Conservation (phyloP, 2,329 filamentous ascomycete species). For the Ophiostoma populinum region DNA sequence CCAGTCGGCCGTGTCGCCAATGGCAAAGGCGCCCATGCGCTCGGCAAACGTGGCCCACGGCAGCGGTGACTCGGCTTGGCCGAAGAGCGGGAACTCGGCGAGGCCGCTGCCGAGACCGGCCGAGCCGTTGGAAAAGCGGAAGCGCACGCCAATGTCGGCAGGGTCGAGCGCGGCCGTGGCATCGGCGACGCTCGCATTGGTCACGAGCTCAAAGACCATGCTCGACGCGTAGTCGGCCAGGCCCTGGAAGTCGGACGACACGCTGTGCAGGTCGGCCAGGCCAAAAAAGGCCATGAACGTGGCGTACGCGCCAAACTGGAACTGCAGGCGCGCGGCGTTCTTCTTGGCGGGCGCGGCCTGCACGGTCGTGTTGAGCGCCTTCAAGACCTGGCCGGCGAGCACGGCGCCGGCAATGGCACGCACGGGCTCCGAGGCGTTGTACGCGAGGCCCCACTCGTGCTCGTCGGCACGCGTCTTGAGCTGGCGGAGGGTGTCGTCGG, state of each 20-base stretch:
- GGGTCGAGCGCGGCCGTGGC: conserved; percentile 19
- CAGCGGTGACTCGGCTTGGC: conserved; percentile 34
- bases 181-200: conserved; percentile 28
- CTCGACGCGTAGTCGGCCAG: conserved; percentile 71
- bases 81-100: conserved; percentile 38
- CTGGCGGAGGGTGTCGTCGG: conserved; percentile 37
- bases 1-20: conserved; percentile 51
- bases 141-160: conserved; percentile 38
- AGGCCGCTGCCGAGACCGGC: conserved; percentile 32
- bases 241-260: conserved; percentile 48
- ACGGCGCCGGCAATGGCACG: conserved; percentile 41
- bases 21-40: conserved; percentile 47
- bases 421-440: conserved; percentile 54
- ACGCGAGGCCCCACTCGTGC: conserved; percentile 71
- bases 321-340: conserved; percentile 23
- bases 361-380: conserved; percentile 34
- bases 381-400: conserved; percentile 36
- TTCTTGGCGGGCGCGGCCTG: conserved; percentile 15
- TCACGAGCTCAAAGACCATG: conserved; percentile 61
- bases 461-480: conserved; percentile 57
- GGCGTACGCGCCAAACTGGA: conserved; percentile 45
- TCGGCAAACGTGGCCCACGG: conserved; percentile 51
- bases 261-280: conserved; percentile 31
- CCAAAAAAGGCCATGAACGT: conserved; percentile 48
- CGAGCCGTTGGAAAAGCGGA: conserved; percentile 43